These are phyloP conservation scores for Sporothrix brunneoviolacea DNA, from an alignment of 2,329 filamentous ascomycete genomes.

Conservation along the genomic window DNA sequence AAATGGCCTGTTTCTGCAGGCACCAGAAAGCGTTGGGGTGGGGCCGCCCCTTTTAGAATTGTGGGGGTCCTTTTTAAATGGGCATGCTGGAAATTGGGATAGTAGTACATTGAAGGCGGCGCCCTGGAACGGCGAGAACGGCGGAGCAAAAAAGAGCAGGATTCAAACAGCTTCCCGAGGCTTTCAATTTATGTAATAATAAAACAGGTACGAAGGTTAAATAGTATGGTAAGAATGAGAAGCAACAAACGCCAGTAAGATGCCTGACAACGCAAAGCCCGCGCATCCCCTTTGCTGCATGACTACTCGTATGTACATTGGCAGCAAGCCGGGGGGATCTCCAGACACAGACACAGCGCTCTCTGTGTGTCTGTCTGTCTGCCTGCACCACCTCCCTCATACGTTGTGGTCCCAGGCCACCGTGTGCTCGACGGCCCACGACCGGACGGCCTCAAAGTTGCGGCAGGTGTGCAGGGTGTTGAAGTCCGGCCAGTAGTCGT, in stretches of 20 bases:
- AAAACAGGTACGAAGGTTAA: too few species aligned
- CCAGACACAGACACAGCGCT: too few species aligned
- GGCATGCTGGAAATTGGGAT: neutral
- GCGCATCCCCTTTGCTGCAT: too few species aligned
- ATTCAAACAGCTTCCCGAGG: too few species aligned
- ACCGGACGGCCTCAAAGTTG: conserved; percentile 44
- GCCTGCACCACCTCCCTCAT: conserved; percentile 9
- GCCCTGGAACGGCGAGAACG: neutral
- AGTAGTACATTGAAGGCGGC: neutral
- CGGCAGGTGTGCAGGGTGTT: conserved; percentile 47
- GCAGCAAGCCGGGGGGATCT: too few species aligned
- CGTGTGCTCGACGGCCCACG: conserved; percentile 47
- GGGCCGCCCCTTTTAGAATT: conserved; percentile 3
- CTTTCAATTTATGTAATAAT: too few species aligned
- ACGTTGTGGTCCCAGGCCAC: conserved; percentile 33
- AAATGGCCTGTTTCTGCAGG: conserved; percentile 16
- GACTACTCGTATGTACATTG: too few species aligned
- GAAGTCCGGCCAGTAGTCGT: conserved; percentile 49
- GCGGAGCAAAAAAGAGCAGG: neutral
- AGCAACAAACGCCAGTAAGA: too few species aligned
- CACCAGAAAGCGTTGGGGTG: conserved; percentile 5
- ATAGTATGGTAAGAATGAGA: too few species aligned
- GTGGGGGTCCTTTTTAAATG: neutral
- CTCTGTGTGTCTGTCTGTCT: too few species aligned
- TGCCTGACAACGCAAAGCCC: too few species aligned